Evolutionary conservation across 2,329 filamentous ascomycete species (phyloP).

Genomic region (Curvularia hawaiiensis): DNA sequence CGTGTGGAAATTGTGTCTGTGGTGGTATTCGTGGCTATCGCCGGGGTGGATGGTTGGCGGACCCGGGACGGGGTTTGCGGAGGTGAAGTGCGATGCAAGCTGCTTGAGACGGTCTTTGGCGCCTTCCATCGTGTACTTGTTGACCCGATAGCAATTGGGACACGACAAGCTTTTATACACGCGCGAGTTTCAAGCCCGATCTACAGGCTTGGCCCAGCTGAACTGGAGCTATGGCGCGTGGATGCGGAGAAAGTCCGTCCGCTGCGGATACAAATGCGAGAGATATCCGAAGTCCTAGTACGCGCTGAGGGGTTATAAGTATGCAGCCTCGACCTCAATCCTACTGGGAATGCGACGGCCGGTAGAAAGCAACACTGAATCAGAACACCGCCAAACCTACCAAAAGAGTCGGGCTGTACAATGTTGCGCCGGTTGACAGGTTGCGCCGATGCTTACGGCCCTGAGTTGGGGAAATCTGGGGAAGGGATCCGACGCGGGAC

Average conservation of each 20-base stretch:
- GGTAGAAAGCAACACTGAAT: neutral
- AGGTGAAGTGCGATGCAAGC: slow-evolving; percentile 46
- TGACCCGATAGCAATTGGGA: neutral
- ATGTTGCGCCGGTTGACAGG: slow-evolving; percentile 2
- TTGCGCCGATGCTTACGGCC: slow-evolving; percentile 3
- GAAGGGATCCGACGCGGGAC: slow-evolving; percentile 22
- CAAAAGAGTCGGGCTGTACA: neutral
- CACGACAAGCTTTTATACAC: slow-evolving; percentile 6
- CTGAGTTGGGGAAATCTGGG: slow-evolving; percentile 25
- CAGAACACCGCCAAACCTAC: neutral
- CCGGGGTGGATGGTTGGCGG: slow-evolving; percentile 45
- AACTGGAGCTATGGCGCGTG: slow-evolving; percentile 19
- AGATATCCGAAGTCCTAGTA: slow-evolving; percentile 3
- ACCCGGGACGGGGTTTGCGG: slow-evolving; percentile 35
- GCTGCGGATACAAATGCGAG: slow-evolving; percentile 8
- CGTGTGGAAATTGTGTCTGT: slow-evolving; percentile 69
- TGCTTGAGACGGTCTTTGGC: slow-evolving; percentile 41
- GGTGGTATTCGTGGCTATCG: slow-evolving; percentile 49
- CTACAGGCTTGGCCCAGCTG: slow-evolving; percentile 11
- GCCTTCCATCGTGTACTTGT: slow-evolving; percentile 15
- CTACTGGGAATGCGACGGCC: neutral
- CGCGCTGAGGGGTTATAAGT: neutral
- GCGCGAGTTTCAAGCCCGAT: slow-evolving; percentile 8
- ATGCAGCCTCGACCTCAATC: neutral
- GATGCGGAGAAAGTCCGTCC: slow-evolving; percentile 25